Evolutionary conservation across 441 rosid species (phyloP).

Genomic region (Pelargonium australe): DNA sequence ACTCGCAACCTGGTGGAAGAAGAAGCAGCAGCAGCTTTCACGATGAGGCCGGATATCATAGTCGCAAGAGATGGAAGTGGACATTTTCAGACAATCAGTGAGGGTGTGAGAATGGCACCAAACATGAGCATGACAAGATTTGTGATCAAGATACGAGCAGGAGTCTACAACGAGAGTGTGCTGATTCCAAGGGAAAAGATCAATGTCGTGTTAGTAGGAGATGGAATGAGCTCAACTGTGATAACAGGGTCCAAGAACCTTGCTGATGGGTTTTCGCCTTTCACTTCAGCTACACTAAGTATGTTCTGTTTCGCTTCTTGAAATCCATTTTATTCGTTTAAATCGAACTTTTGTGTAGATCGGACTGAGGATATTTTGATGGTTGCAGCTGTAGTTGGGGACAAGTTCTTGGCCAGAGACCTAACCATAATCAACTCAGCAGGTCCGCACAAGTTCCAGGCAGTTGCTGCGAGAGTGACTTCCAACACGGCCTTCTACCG

Average conservation of each 20-base stretch:
- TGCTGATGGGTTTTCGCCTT: slow-evolving; percentile 27
- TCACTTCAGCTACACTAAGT: slow-evolving; percentile 30
- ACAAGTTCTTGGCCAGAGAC: slow-evolving; percentile 42
- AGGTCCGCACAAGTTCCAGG: slow-evolving; percentile 46
- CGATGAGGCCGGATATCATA: slow-evolving; percentile 12
- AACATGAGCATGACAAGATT: slow-evolving; percentile 15
- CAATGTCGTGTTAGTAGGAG: slow-evolving; percentile 28
- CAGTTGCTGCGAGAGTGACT: slow-evolving; percentile 45
- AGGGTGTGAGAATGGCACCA: slow-evolving; percentile 26
- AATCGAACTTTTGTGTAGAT: neutral
- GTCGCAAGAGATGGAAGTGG: slow-evolving; percentile 34
- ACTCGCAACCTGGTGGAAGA: neutral
- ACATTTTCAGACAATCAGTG: slow-evolving; percentile 19
- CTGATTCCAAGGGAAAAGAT: slow-evolving; percentile 22
- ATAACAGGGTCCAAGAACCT: slow-evolving; percentile 28
- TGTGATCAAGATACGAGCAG: slow-evolving; percentile 25
- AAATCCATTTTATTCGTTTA: neutral
- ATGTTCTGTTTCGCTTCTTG: neutral
- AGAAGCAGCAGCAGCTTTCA: neutral
- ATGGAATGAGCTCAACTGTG: slow-evolving; percentile 27
- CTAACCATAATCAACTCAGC: slow-evolving; percentile 46
- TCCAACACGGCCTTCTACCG: slow-evolving; percentile 45
- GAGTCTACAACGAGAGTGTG: slow-evolving; percentile 31
- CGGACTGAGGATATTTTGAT: neutral
- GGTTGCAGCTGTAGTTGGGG: slow-evolving; percentile 37